Conservation (phyloP, 192 early-diverging fungal species). For the Coemansia sp. region DNA sequence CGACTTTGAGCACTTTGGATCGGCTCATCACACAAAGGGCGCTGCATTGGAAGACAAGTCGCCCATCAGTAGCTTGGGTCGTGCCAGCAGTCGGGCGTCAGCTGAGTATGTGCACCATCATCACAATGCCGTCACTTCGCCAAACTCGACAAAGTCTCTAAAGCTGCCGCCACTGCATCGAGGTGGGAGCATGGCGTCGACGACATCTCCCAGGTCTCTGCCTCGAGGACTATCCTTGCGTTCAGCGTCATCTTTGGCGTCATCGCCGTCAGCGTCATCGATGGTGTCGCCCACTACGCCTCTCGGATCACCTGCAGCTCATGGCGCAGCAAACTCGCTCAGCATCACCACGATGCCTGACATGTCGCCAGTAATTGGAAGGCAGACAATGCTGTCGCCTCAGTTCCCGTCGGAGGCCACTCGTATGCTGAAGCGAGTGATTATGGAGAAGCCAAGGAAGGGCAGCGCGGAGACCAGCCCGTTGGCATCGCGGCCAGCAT, state of each 20-base stretch:
- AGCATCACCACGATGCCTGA: slow-evolving; percentile 20
- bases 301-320: slow-evolving; percentile 28
- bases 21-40: background rate
- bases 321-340: slow-evolving; percentile 21
- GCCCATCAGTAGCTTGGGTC: slow-evolving; percentile 10
- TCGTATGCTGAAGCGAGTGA: slow-evolving; percentile 48
- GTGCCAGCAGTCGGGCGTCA: slow-evolving; percentile 10
- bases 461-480: slow-evolving; percentile 7
- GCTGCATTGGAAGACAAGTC: background rate
- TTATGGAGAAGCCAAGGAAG: slow-evolving; percentile 26
- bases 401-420: slow-evolving; percentile 51
- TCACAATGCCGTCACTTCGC: background rate
- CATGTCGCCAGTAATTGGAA: background rate
- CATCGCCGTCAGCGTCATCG: slow-evolving; percentile 39
- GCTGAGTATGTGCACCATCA: background rate
- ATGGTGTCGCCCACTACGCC: slow-evolving; percentile 27
- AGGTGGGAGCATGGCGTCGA: slow-evolving; percentile 14
- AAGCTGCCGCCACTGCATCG: slow-evolving; percentile 13
- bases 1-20: background rate
- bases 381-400: slow-evolving; percentile 16
- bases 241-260: slow-evolving; percentile 31
- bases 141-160: background rate
- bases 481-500: slow-evolving; percentile 3
- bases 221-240: slow-evolving; percentile 39
- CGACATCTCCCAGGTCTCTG: slow-evolving; percentile 37